phyloP scores from a whole-genome alignment of 768 basidiomycete species.

The Hirschioporus abietinus region DNA sequence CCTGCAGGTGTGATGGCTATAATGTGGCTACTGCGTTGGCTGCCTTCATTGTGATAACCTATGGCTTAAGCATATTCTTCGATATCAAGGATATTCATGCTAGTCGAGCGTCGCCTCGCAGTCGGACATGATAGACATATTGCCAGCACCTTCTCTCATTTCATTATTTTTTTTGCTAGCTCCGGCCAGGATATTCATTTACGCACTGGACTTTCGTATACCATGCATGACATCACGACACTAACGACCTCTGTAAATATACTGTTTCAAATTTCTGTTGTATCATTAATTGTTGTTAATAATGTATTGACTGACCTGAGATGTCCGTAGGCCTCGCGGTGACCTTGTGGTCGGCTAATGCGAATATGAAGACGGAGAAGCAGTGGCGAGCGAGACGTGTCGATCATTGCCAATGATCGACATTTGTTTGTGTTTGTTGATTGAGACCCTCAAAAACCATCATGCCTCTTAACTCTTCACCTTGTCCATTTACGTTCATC shows the following conservation, averaged over 20 bases:
- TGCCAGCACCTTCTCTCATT: not conserved
- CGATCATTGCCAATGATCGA: not conserved
- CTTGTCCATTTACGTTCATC: not conserved
- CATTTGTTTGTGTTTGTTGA: not conserved
- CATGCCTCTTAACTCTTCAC: not conserved
- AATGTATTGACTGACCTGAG: not conserved
- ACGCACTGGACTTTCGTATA: not conserved
- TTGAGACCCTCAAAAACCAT: not conserved
- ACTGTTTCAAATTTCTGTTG: not conserved
- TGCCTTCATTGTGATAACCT: conserved; percentile 51
- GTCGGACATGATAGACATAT: conserved; percentile 31
- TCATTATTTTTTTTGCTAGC: not conserved
- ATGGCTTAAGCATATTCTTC: conserved; percentile 54
- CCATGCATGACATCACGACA: conserved; percentile 1
- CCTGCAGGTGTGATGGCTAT: conserved; percentile 64
- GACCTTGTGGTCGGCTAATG: too few relatives aligned
- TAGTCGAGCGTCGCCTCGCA: conserved; percentile 60
- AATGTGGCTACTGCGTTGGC: conserved; percentile 60
- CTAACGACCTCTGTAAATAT: not conserved
- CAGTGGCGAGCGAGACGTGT: too few relatives aligned
- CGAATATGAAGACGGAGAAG: too few relatives aligned
- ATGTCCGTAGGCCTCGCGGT: too few relatives aligned
- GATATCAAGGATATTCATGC: conserved; percentile 59
- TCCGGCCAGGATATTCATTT: not conserved
- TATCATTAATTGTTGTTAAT: not conserved